phyloP scores from a whole-genome alignment of 2,329 filamentous ascomycete species.

The Fusarium sp. region DNA sequence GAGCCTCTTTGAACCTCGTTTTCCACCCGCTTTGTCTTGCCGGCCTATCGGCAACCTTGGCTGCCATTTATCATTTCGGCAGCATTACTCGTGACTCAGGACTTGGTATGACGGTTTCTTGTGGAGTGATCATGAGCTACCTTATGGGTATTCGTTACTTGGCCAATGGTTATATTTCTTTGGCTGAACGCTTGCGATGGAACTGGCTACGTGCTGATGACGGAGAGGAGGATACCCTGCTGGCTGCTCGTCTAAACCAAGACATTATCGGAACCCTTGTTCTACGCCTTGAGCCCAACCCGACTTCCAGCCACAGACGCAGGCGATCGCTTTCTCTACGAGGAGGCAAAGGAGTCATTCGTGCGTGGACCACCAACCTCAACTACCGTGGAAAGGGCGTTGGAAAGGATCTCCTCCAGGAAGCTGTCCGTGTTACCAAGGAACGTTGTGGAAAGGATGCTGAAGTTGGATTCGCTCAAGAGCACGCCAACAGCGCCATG shows the following conservation, averaged over 20 bases:
- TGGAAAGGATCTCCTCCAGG: slow-evolving; percentile 76
- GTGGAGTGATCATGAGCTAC: slow-evolving; percentile 70
- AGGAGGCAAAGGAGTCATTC: slow-evolving; percentile 75
- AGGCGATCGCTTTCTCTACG: slow-evolving; percentile 52
- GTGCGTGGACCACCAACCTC: slow-evolving; percentile 82
- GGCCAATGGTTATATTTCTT: slow-evolving; percentile 68
- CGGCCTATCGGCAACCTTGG: slow-evolving; percentile 56
- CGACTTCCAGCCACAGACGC: slow-evolving; percentile 46
- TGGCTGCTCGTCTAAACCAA: slow-evolving; percentile 74
- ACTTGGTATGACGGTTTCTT: slow-evolving; percentile 65
- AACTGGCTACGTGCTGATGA: slow-evolving; percentile 64
- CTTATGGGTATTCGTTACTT: slow-evolving; percentile 69
- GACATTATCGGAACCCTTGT: slow-evolving; percentile 78
- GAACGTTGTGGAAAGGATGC: slow-evolving; percentile 75
- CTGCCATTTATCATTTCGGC: slow-evolving; percentile 57
- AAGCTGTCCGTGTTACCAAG: slow-evolving; percentile 74
- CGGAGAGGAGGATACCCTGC: slow-evolving; percentile 63
- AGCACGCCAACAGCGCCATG: slow-evolving; percentile 79
- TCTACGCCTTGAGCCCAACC: slow-evolving; percentile 67
- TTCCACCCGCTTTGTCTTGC: slow-evolving; percentile 68
- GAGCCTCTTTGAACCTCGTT: slow-evolving; percentile 70
- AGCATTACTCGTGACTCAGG: slow-evolving; percentile 62
- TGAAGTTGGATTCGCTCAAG: slow-evolving; percentile 75
- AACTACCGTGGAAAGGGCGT: slow-evolving; percentile 77
- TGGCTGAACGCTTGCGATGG: slow-evolving; percentile 70